Conservation (phyloP, 306 rosid genomes). For the Biancaea sappan region DNA sequence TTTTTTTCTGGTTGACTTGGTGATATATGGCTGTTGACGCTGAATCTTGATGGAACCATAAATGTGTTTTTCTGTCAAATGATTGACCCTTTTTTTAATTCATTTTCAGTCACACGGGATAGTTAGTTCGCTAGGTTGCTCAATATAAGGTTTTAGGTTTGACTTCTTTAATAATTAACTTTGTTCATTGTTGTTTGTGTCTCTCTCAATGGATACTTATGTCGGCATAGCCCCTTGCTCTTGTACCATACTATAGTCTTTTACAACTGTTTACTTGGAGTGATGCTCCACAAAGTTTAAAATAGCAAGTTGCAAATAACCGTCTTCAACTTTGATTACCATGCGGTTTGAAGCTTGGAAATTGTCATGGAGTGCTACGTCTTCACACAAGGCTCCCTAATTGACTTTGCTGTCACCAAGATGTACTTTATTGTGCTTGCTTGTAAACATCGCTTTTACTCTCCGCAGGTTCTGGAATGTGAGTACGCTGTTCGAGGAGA, state of each 20-base stretch:
- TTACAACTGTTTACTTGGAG: neutral
- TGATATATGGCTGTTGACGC: neutral
- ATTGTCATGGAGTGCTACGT: neutral
- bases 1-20: neutral
- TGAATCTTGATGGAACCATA: neutral
- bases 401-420: neutral
- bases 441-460: neutral
- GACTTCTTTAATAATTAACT: neutral
- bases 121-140: neutral
- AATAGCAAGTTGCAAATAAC: neutral
- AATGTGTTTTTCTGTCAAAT: neutral
- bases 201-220: neutral
- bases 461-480: slow-evolving; percentile 77
- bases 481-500: slow-evolving; percentile 99
- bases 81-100: neutral
- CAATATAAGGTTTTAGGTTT: too few relatives aligned
- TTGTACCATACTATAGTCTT: neutral
- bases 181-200: neutral
- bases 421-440: slow-evolving; percentile 19
- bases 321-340: neutral
- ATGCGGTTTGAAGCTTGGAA: neutral
- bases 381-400: neutral
- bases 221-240: slow-evolving; percentile 9
- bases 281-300: neutral
- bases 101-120: neutral